Conservation (phyloP, 495 filamentous ascomycete species). For the Melanomma pulvis-pyrius region DNA sequence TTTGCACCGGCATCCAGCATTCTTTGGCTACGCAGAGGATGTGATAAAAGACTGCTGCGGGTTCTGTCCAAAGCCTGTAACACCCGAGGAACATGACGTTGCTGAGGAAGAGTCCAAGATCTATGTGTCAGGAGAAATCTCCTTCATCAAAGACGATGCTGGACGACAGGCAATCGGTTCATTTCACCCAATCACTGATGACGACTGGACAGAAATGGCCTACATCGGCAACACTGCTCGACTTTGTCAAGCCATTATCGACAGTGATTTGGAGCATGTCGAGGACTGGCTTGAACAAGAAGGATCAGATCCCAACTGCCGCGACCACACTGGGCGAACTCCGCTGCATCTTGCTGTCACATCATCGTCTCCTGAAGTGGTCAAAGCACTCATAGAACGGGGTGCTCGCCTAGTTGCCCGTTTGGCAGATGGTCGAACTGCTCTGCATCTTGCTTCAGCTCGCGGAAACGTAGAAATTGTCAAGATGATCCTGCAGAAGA, state of each 20-base stretch:
- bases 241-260: constrained; percentile 76
- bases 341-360: constrained; percentile 76
- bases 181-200: constrained; percentile 78
- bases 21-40: constrained; percentile 66
- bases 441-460: constrained; percentile 74
- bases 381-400: constrained; percentile 69
- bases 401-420: constrained; percentile 72
- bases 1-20: constrained; percentile 79
- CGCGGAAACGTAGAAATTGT: constrained; percentile 70
- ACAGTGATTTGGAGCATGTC: constrained; percentile 67
- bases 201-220: constrained; percentile 78
- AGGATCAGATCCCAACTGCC: constrained; percentile 60
- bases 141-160: constrained; percentile 76
- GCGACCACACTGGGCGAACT: constrained; percentile 72
- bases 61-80: constrained; percentile 67
- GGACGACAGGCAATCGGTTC: constrained; percentile 71
- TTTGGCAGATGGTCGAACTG: constrained; percentile 75
- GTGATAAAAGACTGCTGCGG: constrained; percentile 80
- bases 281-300: constrained; percentile 66
- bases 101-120: constrained; percentile 70
- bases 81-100: constrained; percentile 68
- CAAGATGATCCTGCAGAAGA: constrained; percentile 67
- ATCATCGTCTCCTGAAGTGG: constrained; percentile 65
- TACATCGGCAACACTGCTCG: constrained; percentile 73
- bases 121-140: constrained; percentile 69